phyloP scores from a whole-genome alignment of 768 basidiomycete species.

The Mycena filopes region DNA sequence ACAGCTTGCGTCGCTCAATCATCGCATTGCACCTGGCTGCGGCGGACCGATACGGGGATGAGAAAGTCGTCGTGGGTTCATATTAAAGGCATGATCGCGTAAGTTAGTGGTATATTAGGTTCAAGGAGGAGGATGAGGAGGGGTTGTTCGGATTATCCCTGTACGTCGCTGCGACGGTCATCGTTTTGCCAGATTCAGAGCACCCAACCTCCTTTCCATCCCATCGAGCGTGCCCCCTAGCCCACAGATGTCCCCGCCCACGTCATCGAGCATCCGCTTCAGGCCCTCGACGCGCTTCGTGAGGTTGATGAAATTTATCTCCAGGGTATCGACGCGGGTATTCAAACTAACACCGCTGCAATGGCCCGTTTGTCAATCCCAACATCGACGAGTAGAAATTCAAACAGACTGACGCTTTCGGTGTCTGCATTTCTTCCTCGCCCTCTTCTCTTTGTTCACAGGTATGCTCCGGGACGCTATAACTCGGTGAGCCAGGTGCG shows the following conservation, averaged over 20 bases:
- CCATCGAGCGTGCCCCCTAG: slow-evolving; percentile 2
- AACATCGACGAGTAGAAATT: no score
- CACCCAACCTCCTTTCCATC: background rate
- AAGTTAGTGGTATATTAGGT: background rate
- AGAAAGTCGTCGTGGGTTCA: slow-evolving; percentile 15
- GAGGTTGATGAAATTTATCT: slow-evolving; percentile 13
- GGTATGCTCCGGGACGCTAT: no score
- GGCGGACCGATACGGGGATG: slow-evolving; percentile 33
- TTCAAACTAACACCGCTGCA: background rate
- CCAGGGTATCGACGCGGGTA: slow-evolving; percentile 16
- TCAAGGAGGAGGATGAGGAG: background rate
- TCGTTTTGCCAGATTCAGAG: background rate
- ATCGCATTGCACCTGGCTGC: slow-evolving; percentile 48
- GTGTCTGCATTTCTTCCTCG: no score
- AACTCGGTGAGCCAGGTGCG: no score
- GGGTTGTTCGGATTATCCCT: background rate
- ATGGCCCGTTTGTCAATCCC: no score
- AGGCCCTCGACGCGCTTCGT: slow-evolving; percentile 4
- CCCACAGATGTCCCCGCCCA: slow-evolving; percentile 2
- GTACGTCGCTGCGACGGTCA: background rate
- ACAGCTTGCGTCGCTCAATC: slow-evolving; percentile 48
- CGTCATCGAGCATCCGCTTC: slow-evolving; percentile 8
- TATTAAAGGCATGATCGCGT: background rate
- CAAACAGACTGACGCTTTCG: no score
- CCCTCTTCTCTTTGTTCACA: no score